Evolutionary conservation across 2,329 filamentous ascomycete species (phyloP).

Genomic region (Ophiosphaerella korrae): DNA sequence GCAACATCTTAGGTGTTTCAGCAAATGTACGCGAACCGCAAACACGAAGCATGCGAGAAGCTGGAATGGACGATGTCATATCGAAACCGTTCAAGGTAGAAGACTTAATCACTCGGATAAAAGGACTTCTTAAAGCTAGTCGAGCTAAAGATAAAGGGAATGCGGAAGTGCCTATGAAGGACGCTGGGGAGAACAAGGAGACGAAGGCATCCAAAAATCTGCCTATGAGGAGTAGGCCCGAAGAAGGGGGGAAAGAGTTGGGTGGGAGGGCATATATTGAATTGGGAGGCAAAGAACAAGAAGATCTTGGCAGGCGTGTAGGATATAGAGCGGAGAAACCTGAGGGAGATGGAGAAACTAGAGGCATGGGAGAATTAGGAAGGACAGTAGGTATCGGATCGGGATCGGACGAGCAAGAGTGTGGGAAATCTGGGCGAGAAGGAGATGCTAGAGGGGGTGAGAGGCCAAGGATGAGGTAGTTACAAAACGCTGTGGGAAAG

Average conservation of each 20-base stretch:
- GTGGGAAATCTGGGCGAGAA: constrained; percentile 3
- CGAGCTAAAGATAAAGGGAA: background rate
- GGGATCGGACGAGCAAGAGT: background rate
- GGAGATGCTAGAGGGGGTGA: constrained; percentile 11
- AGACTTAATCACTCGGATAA: constrained; percentile 39
- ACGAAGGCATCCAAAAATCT: background rate
- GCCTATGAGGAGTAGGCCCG: background rate
- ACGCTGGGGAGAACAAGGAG: background rate
- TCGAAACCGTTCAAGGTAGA: constrained; percentile 49
- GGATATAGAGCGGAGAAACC: too few species aligned
- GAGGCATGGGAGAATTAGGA: background rate
- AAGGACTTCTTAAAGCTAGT: constrained; percentile 13
- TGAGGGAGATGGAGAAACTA: background rate
- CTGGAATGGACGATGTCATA: constrained; percentile 48
- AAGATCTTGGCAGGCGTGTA: background rate
- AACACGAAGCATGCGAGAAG: constrained; percentile 38
- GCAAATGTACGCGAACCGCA: constrained; percentile 47
- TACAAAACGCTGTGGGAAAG: too few species aligned
- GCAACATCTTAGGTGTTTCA: constrained; percentile 47
- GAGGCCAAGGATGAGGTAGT: constrained; percentile 6
- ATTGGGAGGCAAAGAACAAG: background rate
- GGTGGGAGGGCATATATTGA: background rate
- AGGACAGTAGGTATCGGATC: too few species aligned
- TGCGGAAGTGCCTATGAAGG: background rate
- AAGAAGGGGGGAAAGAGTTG: background rate